Evolutionary conservation across 176 grass and related monocot genomes (phyloP).

Genomic region (Raddia distichophylla): DNA sequence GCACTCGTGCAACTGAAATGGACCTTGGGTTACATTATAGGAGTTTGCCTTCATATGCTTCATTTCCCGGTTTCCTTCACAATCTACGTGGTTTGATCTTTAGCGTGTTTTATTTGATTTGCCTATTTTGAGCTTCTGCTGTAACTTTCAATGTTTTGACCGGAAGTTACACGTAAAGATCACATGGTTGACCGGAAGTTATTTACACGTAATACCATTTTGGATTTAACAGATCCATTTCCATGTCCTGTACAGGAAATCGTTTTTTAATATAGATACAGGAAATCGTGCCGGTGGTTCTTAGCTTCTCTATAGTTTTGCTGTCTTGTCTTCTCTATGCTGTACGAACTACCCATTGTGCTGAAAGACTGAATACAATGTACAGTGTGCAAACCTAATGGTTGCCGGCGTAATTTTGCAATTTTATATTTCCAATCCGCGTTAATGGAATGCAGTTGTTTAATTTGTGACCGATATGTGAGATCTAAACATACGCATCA

Average conservation of each 20-base stretch:
- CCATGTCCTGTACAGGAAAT: background rate
- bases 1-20: background rate
- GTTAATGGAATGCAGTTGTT: too few species aligned
- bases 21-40: background rate
- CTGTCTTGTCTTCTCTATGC: background rate
- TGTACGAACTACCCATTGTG: background rate
- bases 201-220: slow-evolving; percentile 24
- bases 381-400: background rate
- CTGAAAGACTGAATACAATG: background rate
- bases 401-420: too few species aligned
- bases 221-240: background rate
- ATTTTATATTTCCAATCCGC: too few species aligned
- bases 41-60: background rate
- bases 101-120: slow-evolving; percentile 15
- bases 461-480: too few species aligned
- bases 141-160: background rate
- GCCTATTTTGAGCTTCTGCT: background rate
- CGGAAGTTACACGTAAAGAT: background rate
- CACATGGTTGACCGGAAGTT: background rate
- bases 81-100: slow-evolving; percentile 19
- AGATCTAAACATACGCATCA: too few species aligned
- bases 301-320: too few species aligned
- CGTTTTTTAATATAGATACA: background rate
- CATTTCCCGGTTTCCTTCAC: background rate
- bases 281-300: background rate